Base-by-base conservation (phyloP, 176 grass and related monocot species). In the Canna indica region DNA sequence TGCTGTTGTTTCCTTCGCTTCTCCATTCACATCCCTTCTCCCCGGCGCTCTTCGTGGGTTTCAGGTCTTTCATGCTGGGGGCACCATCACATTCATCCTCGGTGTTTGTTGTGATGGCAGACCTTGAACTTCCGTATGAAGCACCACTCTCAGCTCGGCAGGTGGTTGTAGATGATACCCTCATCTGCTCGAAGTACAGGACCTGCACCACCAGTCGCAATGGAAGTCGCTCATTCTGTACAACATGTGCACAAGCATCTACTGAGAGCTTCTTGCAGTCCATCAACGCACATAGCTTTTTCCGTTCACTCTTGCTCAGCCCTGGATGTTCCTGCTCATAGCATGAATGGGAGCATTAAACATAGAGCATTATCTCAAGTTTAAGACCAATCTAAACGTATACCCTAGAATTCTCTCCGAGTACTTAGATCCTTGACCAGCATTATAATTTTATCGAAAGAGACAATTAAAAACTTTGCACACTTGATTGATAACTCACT, bases 221-320 rank as follows among this genome's bases (percentile, higher is more conserved):
- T 29, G 94, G 94, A 5, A 99, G 86, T 24, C 89, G 89, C 65
- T 99, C 94, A 11, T 99, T 99, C 90, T 99, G 94, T 60, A 93
- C 82, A 1, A 86, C 89, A 48, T 99, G 94, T 26, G 78, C 54
- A 16, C 86, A 87, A 5, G 89, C 89, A 54, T 93, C 89, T 1
- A 82, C 67, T 0, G 94, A 99, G 34, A 99, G 50, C 68, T 83
- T 90, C 84, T 81, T 99, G 84, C 94, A 93, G 80, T 93, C 74
- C 58, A 99, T 88, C 44, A 99, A 78, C 16, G 77, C 68, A 42
- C 94, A 99, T 0, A 99, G 81, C 66, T 80, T 99, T 86, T 85
- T 99, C 38, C 84, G 93, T 30, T 99, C 94, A 4, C 76, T 87
- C 74, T 99, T 99, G 73, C 86, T 83, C 64, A 93, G 65, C 73